Percentiles rank a stretch among this genome's conserved stretches.
Evolutionary conservation across 2,329 filamentous ascomycete species (phyloP).

Genomic region (Septoria petroselini): DNA sequence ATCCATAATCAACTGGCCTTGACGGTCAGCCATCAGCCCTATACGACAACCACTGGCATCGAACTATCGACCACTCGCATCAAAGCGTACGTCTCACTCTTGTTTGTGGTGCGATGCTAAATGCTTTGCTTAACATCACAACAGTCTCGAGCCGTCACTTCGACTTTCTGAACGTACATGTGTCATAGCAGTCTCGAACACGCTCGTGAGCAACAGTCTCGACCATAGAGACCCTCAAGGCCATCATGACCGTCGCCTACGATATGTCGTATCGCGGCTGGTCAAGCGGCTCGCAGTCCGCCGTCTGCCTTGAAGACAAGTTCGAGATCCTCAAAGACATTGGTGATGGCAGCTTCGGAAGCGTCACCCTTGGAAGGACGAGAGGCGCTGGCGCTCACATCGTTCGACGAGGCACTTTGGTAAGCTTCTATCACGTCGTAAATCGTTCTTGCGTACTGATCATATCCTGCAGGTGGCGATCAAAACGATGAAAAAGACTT

Average conservation of each 20-base stretch:
- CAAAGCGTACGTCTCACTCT: constrained; percentile 9
- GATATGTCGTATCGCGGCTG: constrained; percentile 64
- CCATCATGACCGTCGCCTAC: constrained; percentile 71
- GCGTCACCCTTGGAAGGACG: constrained; percentile 86
- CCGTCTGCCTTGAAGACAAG: constrained; percentile 73
- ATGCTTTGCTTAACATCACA: constrained; percentile 1
- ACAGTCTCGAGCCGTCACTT: constrained; percentile 2
- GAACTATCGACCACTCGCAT: constrained; percentile 1
- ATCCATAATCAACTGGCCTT: constrained; percentile 29
- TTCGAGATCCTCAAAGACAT: constrained; percentile 98
- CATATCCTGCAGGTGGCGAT: constrained; percentile 72
- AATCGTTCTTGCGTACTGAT: constrained; percentile 3
- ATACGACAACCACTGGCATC: constrained; percentile 10
- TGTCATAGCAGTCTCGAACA: constrained; percentile 22
- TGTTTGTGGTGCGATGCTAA: background rate
- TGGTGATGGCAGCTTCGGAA: constrained; percentile 97
- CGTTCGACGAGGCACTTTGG: constrained; percentile 85
- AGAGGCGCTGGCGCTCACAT: constrained; percentile 84
- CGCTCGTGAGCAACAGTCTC: constrained; percentile 28
- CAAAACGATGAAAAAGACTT: constrained; percentile 99
- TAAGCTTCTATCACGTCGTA: constrained; percentile 46
- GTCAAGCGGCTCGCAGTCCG: constrained; percentile 48
- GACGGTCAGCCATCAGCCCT: constrained; percentile 18
- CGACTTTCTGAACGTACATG: constrained; percentile 26
- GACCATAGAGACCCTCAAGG: constrained; percentile 21